These are phyloP conservation scores for Corynespora cassiicola DNA, from an alignment of 2,329 filamentous ascomycete genomes.

Conservation along the genomic window DNA sequence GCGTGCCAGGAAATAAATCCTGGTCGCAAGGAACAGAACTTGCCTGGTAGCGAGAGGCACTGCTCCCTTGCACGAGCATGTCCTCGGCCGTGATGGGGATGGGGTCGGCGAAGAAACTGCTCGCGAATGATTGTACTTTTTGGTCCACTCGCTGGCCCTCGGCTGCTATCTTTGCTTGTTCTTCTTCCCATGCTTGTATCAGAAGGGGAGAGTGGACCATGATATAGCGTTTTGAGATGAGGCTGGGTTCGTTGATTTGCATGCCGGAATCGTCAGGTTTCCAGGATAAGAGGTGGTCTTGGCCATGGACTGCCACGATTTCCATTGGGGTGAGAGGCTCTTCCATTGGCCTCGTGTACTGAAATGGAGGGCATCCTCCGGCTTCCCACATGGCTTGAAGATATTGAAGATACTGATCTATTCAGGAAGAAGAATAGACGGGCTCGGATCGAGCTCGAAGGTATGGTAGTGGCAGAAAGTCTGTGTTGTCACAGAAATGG, in stretches of 20 bases:
- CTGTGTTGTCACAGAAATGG: too few relatives aligned
- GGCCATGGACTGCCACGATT: conserved; percentile 3
- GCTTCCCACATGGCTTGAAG: too few relatives aligned
- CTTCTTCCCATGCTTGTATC: conserved; percentile 4
- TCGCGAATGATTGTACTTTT: too few relatives aligned
- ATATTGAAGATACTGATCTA: too few relatives aligned
- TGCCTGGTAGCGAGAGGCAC: too few relatives aligned
- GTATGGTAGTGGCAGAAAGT: too few relatives aligned
- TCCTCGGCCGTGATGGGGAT: background rate
- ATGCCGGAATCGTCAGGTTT: conserved; percentile 2
- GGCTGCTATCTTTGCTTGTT: background rate
- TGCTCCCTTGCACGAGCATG: background rate
- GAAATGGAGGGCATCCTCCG: too few relatives aligned
- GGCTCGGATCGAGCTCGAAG: too few relatives aligned
- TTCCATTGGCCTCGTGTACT: too few relatives aligned
- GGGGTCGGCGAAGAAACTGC: background rate
- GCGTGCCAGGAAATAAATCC: conserved; percentile 9
- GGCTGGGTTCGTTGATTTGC: background rate
- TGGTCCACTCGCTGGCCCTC: too few relatives aligned
- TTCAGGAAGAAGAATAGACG: too few relatives aligned
- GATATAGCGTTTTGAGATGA: conserved; percentile 1
- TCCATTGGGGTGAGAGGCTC: conserved; percentile 2
- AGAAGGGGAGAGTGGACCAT: conserved; percentile 3
- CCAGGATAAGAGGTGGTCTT: conserved; percentile 3
- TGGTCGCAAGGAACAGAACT: conserved; percentile 10